These are phyloP conservation scores for Leptomonas pyrrhocoris DNA, from an alignment of 208 protist species.

Conservation along the genomic window DNA sequence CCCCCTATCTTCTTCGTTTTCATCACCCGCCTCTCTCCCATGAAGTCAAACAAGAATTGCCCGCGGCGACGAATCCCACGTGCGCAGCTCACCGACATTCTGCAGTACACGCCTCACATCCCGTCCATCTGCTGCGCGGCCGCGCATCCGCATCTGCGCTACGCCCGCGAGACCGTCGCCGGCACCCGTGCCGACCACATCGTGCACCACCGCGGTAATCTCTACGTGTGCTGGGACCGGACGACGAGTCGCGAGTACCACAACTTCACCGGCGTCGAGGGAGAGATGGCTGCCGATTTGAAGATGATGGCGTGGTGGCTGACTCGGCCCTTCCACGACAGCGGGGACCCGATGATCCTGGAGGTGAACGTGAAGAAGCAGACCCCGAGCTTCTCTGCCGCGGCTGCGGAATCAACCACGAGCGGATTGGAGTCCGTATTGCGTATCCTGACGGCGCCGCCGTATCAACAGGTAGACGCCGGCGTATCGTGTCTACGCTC, in stretches of 20 bases:
- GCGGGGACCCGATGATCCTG: slow-evolving; percentile 19
- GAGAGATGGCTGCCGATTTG: slow-evolving; percentile 15
- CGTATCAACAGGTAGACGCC: slow-evolving; percentile 21
- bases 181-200: slow-evolving; percentile 11
- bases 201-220: slow-evolving; percentile 18
- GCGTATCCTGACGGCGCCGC: slow-evolving; percentile 14
- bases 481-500: slow-evolving; percentile 26
- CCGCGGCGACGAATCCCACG: neutral
- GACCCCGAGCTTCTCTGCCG: too few species aligned
- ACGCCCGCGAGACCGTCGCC: slow-evolving; percentile 19
- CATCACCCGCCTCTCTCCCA: neutral
- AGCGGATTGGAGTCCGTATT: slow-evolving; percentile 5
- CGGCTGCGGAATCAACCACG: neutral
- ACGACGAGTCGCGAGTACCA: slow-evolving; percentile 22
- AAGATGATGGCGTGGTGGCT: slow-evolving; percentile 24
- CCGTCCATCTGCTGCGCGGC: slow-evolving; percentile 22
- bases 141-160: slow-evolving; percentile 25
- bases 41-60: neutral
- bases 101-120: slow-evolving; percentile 29
- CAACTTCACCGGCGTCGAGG: slow-evolving; percentile 16
- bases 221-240: slow-evolving; percentile 22
- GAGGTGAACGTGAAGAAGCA: slow-evolving; percentile 30
- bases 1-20: too few species aligned
- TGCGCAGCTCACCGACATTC: slow-evolving; percentile 8
- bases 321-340: neutral